Conservation (phyloP, 2,329 filamentous ascomycete species). For the Rhinocladiella mackenziei region DNA sequence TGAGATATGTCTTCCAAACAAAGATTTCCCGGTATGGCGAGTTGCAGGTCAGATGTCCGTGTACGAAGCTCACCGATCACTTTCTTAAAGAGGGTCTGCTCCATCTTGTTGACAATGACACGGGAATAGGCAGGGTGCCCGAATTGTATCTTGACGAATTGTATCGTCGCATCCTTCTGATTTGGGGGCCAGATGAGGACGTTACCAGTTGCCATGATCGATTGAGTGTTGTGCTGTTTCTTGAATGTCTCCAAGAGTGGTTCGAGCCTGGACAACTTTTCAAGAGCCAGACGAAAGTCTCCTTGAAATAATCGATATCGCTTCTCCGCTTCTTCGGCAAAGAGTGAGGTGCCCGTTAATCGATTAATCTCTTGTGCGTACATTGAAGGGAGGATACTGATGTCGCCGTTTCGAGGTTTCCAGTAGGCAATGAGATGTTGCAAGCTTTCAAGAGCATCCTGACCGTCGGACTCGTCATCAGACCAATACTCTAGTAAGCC, state of each 20-base stretch:
- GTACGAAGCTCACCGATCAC: conserved; percentile 19
- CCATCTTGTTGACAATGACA: conserved; percentile 18
- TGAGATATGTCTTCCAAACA: conserved; percentile 4
- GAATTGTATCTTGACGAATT: conserved; percentile 12
- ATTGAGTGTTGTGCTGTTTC: conserved; percentile 7
- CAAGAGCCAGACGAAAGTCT: conserved; percentile 18
- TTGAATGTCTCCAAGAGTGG: conserved; percentile 24
- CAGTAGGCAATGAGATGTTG: conserved; percentile 23
- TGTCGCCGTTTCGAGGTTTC: conserved; percentile 23
- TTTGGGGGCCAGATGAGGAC: conserved; percentile 20
- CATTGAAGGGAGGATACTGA: conserved; percentile 22
- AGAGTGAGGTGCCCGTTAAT: conserved; percentile 23
- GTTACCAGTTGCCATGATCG: conserved; percentile 13
- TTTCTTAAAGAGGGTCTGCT: conserved; percentile 19
- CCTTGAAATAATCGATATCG: conserved; percentile 24
- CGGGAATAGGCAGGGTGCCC: conserved; percentile 16
- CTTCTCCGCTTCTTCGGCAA: conserved; percentile 21
- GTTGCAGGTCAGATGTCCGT: background rate
- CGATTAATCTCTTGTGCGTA: conserved; percentile 22
- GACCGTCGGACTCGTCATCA: conserved; percentile 21
- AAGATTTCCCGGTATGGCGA: conserved; percentile 13
- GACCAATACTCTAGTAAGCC: conserved; percentile 19
- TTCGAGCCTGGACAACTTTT: conserved; percentile 26
- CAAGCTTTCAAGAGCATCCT: conserved; percentile 18
- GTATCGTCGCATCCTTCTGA: conserved; percentile 10